Evolutionary conservation across 2,329 filamentous ascomycete species (phyloP).

Genomic region (Trichophyton rubrum): DNA sequence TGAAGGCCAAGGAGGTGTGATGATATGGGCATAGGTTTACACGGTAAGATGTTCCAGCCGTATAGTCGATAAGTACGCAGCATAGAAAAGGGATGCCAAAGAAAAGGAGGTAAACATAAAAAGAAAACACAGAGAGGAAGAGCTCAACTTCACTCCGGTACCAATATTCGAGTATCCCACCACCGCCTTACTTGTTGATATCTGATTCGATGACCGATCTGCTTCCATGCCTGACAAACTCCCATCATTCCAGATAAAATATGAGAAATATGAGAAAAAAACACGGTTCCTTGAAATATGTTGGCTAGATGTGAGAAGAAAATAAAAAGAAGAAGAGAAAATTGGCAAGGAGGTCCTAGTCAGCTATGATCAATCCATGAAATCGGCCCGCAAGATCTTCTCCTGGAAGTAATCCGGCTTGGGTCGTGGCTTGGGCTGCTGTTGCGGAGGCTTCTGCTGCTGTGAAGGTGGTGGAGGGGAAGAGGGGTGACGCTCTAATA

Average conservation of each 20-base stretch:
- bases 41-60: neutral
- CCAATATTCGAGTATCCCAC: neutral
- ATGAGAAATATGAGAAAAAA: too few species aligned
- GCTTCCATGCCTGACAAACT: neutral
- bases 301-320: neutral
- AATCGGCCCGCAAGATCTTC: constrained; percentile 92
- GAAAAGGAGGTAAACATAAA: neutral
- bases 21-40: neutral
- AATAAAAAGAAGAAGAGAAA: neutral
- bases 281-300: neutral
- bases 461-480: constrained; percentile 2
- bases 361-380: constrained; percentile 60
- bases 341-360: neutral
- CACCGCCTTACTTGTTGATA: neutral
- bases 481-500: constrained; percentile 5
- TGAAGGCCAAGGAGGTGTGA: neutral
- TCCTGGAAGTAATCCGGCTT: constrained; percentile 95
- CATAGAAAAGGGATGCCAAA: neutral
- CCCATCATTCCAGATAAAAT: neutral
- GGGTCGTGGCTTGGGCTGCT: constrained; percentile 39
- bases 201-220: neutral
- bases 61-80: neutral
- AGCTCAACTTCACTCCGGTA: neutral
- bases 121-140: neutral
- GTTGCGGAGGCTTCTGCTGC: constrained; percentile 11